These are phyloP conservation scores for Rhizoclosmatium globosum DNA, from an alignment of 192 early-diverging fungal genomes.

Conservation along the genomic window DNA sequence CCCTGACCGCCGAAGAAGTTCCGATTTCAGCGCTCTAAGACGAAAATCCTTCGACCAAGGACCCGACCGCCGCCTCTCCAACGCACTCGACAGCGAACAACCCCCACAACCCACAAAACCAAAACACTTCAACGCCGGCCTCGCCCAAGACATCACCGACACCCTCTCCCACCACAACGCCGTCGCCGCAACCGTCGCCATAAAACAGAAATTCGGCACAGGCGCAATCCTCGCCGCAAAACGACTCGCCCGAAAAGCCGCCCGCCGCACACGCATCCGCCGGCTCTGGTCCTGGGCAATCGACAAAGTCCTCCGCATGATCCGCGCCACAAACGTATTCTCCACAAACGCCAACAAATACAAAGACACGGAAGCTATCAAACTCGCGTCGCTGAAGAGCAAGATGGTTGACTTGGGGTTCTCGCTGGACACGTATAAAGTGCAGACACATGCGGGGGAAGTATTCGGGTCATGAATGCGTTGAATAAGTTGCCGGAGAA, in stretches of 20 bases:
- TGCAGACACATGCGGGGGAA: constrained; percentile 14
- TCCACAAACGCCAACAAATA: background rate
- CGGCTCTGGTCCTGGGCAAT: background rate
- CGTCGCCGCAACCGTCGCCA: background rate
- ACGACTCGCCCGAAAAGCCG: background rate
- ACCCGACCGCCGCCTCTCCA: background rate
- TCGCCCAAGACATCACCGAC: background rate
- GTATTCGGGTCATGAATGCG: background rate
- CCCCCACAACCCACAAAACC: background rate
- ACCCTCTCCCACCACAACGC: background rate
- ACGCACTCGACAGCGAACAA: background rate
- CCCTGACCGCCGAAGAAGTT: no score
- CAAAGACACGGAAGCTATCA: background rate
- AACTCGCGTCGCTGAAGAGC: background rate
- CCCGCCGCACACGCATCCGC: background rate
- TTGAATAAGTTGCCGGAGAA: constrained; percentile 11
- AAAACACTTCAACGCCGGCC: background rate
- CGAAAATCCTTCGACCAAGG: background rate
- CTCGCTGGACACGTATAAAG: constrained; percentile 17
- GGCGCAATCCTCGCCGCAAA: background rate
- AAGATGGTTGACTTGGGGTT: constrained; percentile 10
- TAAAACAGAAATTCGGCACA: background rate
- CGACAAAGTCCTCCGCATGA: constrained; percentile 6
- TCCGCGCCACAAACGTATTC: constrained; percentile 21
- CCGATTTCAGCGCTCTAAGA: background rate